Evolutionary conservation across 345 rosid species (phyloP).

Genomic region (Kernera saxatilis): DNA sequence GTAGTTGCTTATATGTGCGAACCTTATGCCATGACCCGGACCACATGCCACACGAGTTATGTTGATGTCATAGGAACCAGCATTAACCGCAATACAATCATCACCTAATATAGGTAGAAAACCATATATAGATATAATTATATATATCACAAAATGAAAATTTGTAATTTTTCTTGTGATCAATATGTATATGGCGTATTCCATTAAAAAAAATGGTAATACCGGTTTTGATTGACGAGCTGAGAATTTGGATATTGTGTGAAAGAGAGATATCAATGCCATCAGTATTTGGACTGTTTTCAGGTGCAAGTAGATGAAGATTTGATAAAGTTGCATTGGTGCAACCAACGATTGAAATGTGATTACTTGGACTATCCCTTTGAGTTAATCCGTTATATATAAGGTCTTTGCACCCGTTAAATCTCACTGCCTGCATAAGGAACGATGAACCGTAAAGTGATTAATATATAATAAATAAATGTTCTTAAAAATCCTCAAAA

Average conservation of each 20-base stretch:
- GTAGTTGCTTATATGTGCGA: no score
- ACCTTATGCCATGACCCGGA: slow-evolving; percentile 69
- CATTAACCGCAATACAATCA: slow-evolving; percentile 16
- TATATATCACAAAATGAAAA: not conserved
- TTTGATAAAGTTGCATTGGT: slow-evolving; percentile 7
- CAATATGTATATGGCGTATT: no score
- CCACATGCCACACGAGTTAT: slow-evolving; percentile 44
- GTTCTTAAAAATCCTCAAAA: no score
- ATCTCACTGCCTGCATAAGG: not conserved
- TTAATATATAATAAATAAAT: no score
- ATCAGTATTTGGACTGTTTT: slow-evolving; percentile 26
- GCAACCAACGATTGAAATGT: not conserved
- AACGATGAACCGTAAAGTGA: not conserved
- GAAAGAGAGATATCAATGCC: slow-evolving; percentile 17
- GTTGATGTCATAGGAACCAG: slow-evolving; percentile 21
- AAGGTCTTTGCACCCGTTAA: not conserved
- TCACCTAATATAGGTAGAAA: slow-evolving; percentile 5
- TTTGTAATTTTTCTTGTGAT: not conserved
- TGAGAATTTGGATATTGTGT: not conserved
- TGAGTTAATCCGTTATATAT: slow-evolving; percentile 9
- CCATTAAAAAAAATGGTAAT: not conserved
- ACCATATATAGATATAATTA: no score
- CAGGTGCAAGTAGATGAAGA: slow-evolving; percentile 11
- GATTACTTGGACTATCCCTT: slow-evolving; percentile 23
- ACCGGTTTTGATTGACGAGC: slow-evolving; percentile 18